Evolutionary conservation across 108 stramenopile species (phyloP).

Genomic region (Skeletonema costatum): DNA sequence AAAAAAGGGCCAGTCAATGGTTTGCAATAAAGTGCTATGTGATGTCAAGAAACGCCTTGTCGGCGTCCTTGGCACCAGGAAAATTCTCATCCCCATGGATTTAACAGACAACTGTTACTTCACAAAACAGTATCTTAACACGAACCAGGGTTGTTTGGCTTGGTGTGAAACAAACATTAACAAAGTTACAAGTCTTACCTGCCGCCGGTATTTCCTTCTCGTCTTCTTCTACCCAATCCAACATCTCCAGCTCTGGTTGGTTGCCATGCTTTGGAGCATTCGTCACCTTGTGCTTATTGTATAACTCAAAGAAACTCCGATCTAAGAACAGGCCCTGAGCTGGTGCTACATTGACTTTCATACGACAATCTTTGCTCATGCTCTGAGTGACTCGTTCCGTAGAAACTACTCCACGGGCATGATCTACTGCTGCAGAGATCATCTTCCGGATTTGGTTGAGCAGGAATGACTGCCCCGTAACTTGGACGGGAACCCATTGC

Average conservation of each 20-base stretch:
- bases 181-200: constrained; percentile 13
- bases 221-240: constrained; percentile 57
- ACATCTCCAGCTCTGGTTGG: constrained; percentile 31
- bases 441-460: constrained; percentile 99
- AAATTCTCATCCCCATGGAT: constrained; percentile 51
- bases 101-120: constrained; percentile 73
- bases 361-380: constrained; percentile 37
- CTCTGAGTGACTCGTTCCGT: constrained; percentile 54
- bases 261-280: constrained; percentile 42
- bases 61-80: constrained; percentile 53
- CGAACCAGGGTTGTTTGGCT: constrained; percentile 65
- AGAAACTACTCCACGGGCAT: constrained; percentile 68
- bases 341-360: constrained; percentile 73
- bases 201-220: constrained; percentile 24
- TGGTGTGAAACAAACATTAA: not conserved
- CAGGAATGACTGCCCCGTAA: constrained; percentile 95
- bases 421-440: constrained; percentile 87
- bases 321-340: constrained; percentile 89
- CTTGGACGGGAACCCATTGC: constrained; percentile 49
- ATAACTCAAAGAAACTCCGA: constrained; percentile 80
- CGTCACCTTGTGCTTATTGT: constrained; percentile 66
- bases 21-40: constrained; percentile 55
- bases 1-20: constrained; percentile 31
- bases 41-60: constrained; percentile 69
- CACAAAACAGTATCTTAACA: constrained; percentile 76